phyloP scores from a whole-genome alignment of 2,329 filamentous ascomycete genomes.

The Fusarium duplospermum region DNA sequence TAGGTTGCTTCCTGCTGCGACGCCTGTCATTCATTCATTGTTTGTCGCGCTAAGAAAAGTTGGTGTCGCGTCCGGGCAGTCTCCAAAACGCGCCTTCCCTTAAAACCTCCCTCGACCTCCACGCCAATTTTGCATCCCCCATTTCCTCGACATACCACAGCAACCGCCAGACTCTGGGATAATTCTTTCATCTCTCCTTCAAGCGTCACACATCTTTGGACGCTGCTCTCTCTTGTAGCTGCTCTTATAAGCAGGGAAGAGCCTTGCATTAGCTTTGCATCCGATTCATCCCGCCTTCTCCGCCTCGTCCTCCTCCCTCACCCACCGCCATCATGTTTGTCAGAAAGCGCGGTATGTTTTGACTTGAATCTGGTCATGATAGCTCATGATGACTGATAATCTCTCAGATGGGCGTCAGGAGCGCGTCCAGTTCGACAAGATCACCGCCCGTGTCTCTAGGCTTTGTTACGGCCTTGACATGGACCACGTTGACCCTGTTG shows the following conservation, averaged over 20 bases:
- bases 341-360: conserved; percentile 69
- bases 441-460: conserved; percentile 96
- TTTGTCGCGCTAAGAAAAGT: conserved; percentile 48
- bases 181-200: conserved; percentile 28
- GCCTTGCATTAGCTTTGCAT: conserved; percentile 36
- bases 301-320: conserved; percentile 29
- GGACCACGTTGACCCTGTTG: conserved; percentile 94
- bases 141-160: conserved; percentile 41
- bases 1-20: conserved; percentile 39
- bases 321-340: conserved; percentile 66
- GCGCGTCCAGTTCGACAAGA: conserved; percentile 99
- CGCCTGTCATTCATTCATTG: conserved; percentile 21
- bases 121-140: conserved; percentile 37
- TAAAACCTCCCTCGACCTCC: conserved; percentile 51
- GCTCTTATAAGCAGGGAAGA: conserved; percentile 41
- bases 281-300: conserved; percentile 33
- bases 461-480: conserved; percentile 97
- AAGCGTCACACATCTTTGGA: conserved; percentile 27
- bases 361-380: not conserved
- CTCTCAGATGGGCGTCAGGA: conserved; percentile 91
- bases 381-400: conserved; percentile 43
- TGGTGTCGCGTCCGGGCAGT: conserved; percentile 47
- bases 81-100: conserved; percentile 48
- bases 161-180: conserved; percentile 24
- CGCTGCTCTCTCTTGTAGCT: conserved; percentile 40